Evolutionary conservation across 169 alveolate species (phyloP), one percentile per base, ranked within the genome.

Genomic region (Plasmodium chabaudi): DNA sequence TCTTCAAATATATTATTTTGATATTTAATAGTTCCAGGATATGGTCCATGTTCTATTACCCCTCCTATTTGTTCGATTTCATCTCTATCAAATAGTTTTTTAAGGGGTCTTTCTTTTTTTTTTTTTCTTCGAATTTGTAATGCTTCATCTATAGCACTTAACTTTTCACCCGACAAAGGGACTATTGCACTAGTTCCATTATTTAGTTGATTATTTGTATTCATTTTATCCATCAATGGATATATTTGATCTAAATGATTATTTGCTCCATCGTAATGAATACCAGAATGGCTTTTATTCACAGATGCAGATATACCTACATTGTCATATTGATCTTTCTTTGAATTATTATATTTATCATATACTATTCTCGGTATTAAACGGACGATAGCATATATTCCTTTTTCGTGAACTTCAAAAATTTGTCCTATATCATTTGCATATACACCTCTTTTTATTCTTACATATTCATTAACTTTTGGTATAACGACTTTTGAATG

Each of bases 391-490:
- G 95, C 96, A 51, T 88, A 87, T 12, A 93, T 90, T 21, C 94
- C 94, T 47, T 88, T 89, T 49, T 94, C 97, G 53, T 95, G 96
- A n/a, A 93, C 92, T 61, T 95, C 97, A 69, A 88, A 92, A 15
- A 95, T 93, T 55, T 95, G 97, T 5, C 95, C 97, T 63, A 95
- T 72, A 67, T 95, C 97, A 9, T 96, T 96, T 9, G 91, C 88
- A 72, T 95, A 95, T 4, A 93, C 68, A 12, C 97, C 97, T 27
- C 95, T 61, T 56, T 93, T 93, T 42, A 95, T 94, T 39, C 97
- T 87, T 10, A 95, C 97, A 84, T 93, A 94, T 70, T 95, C 96
- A 51, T 94, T 96, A 19, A 95, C 93, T 70, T 87, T 89, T 1
- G 96, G 97, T 49, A 91, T 87, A 34, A 88, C 89, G 21, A 91